These are phyloP conservation scores for Flaveria linearis DNA, from an alignment of 129 eudicot genomes.

Conservation along the genomic window DNA sequence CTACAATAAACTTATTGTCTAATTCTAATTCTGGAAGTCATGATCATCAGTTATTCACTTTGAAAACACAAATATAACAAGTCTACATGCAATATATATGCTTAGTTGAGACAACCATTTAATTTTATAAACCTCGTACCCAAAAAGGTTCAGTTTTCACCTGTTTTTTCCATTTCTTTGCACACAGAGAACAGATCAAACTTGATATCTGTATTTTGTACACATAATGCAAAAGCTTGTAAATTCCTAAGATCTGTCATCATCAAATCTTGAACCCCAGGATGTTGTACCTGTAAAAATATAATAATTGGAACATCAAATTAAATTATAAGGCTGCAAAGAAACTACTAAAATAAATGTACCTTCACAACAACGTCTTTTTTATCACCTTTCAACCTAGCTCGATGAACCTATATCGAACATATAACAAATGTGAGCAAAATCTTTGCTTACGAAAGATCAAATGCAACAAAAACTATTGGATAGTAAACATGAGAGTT, in stretches of 20 bases:
- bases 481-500: conserved; percentile 8
- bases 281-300: conserved; percentile 82
- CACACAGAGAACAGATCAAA: conserved; percentile 84
- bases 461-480: neutral
- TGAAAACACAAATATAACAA: neutral
- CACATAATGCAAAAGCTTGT: conserved; percentile 88
- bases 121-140: neutral
- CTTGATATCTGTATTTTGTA: conserved; percentile 90
- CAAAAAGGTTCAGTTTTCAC: conserved; percentile 34
- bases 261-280: conserved; percentile 90
- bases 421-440: conserved; percentile 19
- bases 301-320: conserved; percentile 6
- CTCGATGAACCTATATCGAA: conserved; percentile 77
- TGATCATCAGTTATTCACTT: neutral
- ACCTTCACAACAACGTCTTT: conserved; percentile 91
- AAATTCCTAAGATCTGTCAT: conserved; percentile 90
- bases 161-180: conserved; percentile 99
- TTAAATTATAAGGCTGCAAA: conserved; percentile 7
- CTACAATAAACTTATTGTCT: neutral
- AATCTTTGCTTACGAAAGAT: neutral
- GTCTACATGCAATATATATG: neutral
- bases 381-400: conserved; percentile 75
- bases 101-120: neutral
- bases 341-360: conserved; percentile 3
- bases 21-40: conserved; percentile 1